Evolutionary conservation across 257 asterid genomes (phyloP).

Genomic region (Fraxinus anomala): DNA sequence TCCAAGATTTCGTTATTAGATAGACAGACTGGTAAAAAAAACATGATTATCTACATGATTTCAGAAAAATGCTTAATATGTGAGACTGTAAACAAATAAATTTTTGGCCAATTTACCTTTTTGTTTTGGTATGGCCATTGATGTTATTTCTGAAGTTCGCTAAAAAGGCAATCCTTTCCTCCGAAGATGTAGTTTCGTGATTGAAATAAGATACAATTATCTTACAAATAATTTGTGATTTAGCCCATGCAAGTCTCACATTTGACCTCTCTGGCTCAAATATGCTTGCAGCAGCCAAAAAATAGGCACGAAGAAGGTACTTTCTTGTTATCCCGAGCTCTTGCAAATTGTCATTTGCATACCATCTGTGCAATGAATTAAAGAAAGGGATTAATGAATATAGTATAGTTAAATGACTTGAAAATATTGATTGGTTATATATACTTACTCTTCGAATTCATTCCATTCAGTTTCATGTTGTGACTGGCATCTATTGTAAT

Average conservation of each 20-base stretch:
- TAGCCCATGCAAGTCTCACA: conserved; percentile 50
- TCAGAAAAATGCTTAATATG: neutral
- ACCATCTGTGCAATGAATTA: conserved; percentile 37
- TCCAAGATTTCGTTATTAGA: no score
- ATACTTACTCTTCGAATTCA: conserved; percentile 30
- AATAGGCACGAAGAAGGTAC: conserved; percentile 39
- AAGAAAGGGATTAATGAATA: neutral
- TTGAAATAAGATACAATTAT: conserved; percentile 30
- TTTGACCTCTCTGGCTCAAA: conserved; percentile 40
- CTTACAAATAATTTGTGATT: conserved; percentile 34
- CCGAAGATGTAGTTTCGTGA: neutral
- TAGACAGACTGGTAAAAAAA: no score
- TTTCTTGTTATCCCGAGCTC: conserved; percentile 38
- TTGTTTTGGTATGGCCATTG: conserved; percentile 10
- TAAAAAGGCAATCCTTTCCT: conserved; percentile 16
- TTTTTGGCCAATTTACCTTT: conserved; percentile 18
- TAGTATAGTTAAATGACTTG: neutral
- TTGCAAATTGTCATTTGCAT: conserved; percentile 24
- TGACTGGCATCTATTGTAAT: conserved; percentile 52
- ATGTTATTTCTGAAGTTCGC: neutral
- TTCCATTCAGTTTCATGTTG: conserved; percentile 58
- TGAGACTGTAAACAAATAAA: neutral
- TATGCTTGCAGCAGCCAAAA: conserved; percentile 41
- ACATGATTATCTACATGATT: no score
- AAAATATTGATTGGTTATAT: neutral